Conservation (phyloP, 1,284 basidiomycete species). For the Xanthoconium separans region DNA sequence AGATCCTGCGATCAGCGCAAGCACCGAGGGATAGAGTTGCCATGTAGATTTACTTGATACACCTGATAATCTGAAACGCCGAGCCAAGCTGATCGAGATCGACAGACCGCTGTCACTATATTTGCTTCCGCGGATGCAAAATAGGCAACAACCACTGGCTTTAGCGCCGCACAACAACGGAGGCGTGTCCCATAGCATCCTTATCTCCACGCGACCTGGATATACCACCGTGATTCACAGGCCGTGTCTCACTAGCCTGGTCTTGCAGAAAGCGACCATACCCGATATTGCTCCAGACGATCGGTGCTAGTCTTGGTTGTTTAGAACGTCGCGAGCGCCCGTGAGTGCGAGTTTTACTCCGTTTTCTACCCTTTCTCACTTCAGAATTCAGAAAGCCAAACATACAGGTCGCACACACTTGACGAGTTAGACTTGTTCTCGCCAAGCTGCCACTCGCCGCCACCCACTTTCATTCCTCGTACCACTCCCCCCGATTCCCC, state of each 20-base stretch:
- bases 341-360: too few relatives aligned
- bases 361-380: not conserved
- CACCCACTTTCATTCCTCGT: not conserved
- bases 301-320: too few relatives aligned
- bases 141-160: not conserved
- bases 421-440: not conserved
- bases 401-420: not conserved
- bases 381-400: not conserved
- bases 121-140: conserved; percentile 13
- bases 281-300: too few relatives aligned
- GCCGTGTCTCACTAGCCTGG: too few relatives aligned
- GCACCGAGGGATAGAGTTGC: not conserved
- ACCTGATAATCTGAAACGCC: not conserved
- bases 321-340: too few relatives aligned
- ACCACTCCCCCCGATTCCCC: not conserved
- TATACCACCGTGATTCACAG: not conserved
- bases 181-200: not conserved
- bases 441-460: not conserved
- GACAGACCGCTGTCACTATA: not conserved
- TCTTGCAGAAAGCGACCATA: too few relatives aligned
- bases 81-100: not conserved
- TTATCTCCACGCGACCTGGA: not conserved
- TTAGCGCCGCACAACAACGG: not conserved
- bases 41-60: conserved; percentile 1
- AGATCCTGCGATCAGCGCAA: not conserved